phyloP scores from a whole-genome alignment of 1,139 yeast species.

The Diutina sp. region DNA sequence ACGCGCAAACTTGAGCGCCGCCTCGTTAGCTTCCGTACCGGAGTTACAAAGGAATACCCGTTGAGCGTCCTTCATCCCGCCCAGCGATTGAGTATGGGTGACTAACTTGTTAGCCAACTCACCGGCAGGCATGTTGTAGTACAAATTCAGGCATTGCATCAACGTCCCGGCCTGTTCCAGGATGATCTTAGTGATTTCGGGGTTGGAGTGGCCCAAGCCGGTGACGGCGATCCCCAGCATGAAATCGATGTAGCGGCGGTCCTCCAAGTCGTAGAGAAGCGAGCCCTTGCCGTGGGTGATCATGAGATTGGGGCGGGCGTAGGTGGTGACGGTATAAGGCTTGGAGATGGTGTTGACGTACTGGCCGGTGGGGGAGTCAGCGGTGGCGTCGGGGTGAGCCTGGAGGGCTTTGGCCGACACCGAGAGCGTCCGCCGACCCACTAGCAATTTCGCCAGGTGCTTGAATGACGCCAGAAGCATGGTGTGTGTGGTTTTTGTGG shows the following conservation, averaged over 20 bases:
- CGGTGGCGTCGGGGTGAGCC: neutral
- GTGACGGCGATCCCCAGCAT: constrained; percentile 96
- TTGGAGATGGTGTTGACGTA: constrained; percentile 11
- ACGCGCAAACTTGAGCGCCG: constrained; percentile 91
- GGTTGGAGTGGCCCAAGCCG: constrained; percentile 79
- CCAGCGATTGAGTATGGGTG: constrained; percentile 49
- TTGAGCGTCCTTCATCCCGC: constrained; percentile 72
- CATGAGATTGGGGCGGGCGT: constrained; percentile 65
- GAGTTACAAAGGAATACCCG: constrained; percentile 85
- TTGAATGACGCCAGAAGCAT: neutral
- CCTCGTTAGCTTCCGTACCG: constrained; percentile 97
- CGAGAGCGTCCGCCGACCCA: neutral
- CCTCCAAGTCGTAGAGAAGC: constrained; percentile 62
- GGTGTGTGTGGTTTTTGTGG: neutral
- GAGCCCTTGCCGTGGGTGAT: constrained; percentile 66
- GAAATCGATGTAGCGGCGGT: constrained; percentile 74
- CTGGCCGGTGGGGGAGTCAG: neutral
- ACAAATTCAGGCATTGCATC: constrained; percentile 77
- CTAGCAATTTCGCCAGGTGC: neutral
- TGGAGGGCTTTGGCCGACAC: neutral
- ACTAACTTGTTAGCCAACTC: constrained; percentile 64
- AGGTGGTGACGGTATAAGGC: constrained; percentile 68
- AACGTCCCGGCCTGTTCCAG: constrained; percentile 60
- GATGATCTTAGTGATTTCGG: constrained; percentile 57
- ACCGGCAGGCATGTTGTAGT: constrained; percentile 75